Base-by-base conservation (phyloP, 345 rosid genomes). In the rapeseed (Brassica napus) region DNA sequence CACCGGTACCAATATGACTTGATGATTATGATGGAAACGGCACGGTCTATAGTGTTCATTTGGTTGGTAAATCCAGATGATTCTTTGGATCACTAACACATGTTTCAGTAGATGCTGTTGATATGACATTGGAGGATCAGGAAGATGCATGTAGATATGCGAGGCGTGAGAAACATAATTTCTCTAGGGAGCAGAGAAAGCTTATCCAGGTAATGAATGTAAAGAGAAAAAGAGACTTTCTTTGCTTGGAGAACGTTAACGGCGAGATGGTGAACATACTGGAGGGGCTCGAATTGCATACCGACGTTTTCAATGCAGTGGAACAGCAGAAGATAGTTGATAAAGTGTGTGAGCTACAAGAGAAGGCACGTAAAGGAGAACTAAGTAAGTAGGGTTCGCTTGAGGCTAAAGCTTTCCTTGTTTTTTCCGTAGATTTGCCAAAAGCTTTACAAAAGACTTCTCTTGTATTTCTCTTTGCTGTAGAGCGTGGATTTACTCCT, bases 101-200 rank as follows among this genome's bases (percentile, higher is more conserved):
- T 14, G 57, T 49, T 49, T 84, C 87, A 11, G 16, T 74, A 3
- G 82, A 82, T 72, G 18, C 8, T 49, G 18, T 49, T 49, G 57
- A 49, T n/a, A 49, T 49, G 57, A n/a, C 57, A 49, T n/a, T 49
- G 8, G 57, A 5, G 18, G 18, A 49, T 49, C 8, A 49, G 8
- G 92, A 88, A 54, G 97, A 83, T 44, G 89, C 79, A 52, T 11
- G 8, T 12, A 1, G 89, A 84, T 78, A 67, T 77, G 10, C 32
- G 14, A 84, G 52, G 66, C 55, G 59, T 26, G 61, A 57, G 9
- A 88, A 87, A 82, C 88, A 92, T 16, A 77, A 78, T 65, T 65
- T 92, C 68, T 59, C 89, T 3, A 82, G 84, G 57, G 93, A 87
- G 49, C 86, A 86, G 65, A 88, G 93, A 76, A 90, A 89, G 78